phyloP scores from a whole-genome alignment of 305 asterid genomes.

The Solanum aculeatissimum region DNA sequence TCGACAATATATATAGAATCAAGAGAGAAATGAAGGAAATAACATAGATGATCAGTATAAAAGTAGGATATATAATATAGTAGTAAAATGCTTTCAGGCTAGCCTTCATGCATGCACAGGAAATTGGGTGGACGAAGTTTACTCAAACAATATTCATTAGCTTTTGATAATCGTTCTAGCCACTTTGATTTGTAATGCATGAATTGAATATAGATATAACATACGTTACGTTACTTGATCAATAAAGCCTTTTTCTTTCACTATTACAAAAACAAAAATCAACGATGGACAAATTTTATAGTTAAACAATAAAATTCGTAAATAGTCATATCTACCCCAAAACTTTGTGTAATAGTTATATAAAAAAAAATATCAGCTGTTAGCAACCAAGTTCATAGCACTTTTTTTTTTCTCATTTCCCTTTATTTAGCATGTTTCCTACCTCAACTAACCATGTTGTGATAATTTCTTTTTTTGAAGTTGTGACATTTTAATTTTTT shows the following conservation, averaged over 20 bases:
- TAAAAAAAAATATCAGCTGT: not conserved
- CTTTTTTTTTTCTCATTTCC: not conserved
- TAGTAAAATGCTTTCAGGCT: not conserved
- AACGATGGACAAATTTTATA: not conserved
- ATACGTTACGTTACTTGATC: too few species aligned
- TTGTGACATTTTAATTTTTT: not conserved
- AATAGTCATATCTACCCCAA: not conserved
- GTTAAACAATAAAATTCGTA: not conserved
- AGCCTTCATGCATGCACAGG: not conserved
- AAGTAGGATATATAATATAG: too few species aligned
- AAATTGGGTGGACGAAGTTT: not conserved
- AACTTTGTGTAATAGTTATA: not conserved
- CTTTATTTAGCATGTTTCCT: not conserved
- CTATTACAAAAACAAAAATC: not conserved
- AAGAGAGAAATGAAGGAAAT: not conserved
- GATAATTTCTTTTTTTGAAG: not conserved
- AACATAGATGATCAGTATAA: too few species aligned
- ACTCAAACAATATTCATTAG: not conserved
- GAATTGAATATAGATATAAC: too few species aligned
- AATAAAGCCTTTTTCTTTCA: not conserved
- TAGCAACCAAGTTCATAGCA: not conserved
- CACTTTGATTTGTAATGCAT: not conserved
- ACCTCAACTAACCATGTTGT: not conserved
- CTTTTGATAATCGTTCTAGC: not conserved
- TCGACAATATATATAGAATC: not conserved